Evolutionary conservation across 2,329 filamentous ascomycete genomes (phyloP).

Genomic region (Penicillium palitans): DNA sequence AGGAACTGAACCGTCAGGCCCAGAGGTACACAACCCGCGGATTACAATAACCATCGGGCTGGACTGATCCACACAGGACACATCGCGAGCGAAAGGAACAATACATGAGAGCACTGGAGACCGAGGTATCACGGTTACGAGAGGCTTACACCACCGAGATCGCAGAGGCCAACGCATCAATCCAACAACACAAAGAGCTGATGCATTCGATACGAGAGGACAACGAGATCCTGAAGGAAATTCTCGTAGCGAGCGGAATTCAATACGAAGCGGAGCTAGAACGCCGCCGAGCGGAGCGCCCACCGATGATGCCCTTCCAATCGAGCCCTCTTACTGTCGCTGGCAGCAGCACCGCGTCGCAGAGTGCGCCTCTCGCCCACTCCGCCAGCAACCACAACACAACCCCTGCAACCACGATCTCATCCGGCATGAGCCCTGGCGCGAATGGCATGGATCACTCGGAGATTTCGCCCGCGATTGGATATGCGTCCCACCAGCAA

Average conservation of each 20-base stretch:
- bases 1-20: constrained; percentile 92
- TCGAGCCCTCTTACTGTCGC: constrained; percentile 46
- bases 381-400: constrained; percentile 30
- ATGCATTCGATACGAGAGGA: constrained; percentile 74
- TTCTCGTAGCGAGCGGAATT: constrained; percentile 61
- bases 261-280: constrained; percentile 53
- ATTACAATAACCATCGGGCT: constrained; percentile 11
- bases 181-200: constrained; percentile 69
- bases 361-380: constrained; percentile 27
- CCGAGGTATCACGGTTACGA: constrained; percentile 84
- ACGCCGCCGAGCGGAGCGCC: constrained; percentile 37
- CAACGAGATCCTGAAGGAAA: constrained; percentile 70
- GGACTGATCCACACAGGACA: constrained; percentile 60
- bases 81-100: constrained; percentile 95
- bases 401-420: constrained; percentile 38
- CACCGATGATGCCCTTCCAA: constrained; percentile 24
- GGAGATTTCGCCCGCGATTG: constrained; percentile 31
- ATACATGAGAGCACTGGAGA: constrained; percentile 91
- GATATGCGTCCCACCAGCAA: constrained; percentile 27
- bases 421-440: constrained; percentile 34
- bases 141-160: constrained; percentile 70
- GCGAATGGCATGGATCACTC: constrained; percentile 28
- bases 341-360: constrained; percentile 40
- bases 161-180: constrained; percentile 50
- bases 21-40: constrained; percentile 66